These are phyloP conservation scores for Eucalyptus viminalis DNA, from an alignment of 345 rosid genomes.

Conservation along the genomic window DNA sequence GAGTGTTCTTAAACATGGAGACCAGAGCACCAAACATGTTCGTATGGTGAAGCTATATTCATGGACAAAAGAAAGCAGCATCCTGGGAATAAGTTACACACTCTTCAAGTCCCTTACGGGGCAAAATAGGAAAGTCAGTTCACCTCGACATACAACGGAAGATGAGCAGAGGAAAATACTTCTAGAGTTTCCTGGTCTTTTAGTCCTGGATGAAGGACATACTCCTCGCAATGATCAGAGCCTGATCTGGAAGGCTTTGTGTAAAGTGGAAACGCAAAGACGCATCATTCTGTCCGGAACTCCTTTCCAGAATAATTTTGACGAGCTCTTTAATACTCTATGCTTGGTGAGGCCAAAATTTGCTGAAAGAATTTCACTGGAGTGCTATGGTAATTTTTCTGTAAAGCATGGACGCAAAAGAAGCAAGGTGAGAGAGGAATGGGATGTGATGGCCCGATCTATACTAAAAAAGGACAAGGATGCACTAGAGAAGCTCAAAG, in stretches of 20 bases:
- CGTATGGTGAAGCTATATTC: conserved; percentile 54
- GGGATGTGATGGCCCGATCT: not conserved
- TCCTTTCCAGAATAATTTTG: conserved; percentile 73
- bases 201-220: conserved; percentile 83
- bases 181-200: conserved; percentile 35
- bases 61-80: conserved; percentile 41
- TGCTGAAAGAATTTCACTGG: not conserved
- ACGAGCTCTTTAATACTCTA: conserved; percentile 55
- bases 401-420: conserved; percentile 7
- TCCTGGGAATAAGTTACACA: conserved; percentile 51
- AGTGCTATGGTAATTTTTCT: not conserved
- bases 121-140: not conserved
- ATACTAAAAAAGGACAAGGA: not conserved
- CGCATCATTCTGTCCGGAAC: conserved; percentile 78
- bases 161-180: conserved; percentile 25
- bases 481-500: conserved; percentile 9
- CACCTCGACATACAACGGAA: not conserved
- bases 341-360: conserved; percentile 42
- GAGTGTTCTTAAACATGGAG: not conserved
- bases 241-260: conserved; percentile 48
- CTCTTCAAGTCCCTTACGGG: conserved; percentile 51
- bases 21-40: not conserved
- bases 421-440: not conserved
- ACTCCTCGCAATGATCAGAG: conserved; percentile 56
- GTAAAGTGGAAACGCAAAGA: conserved; percentile 32